Base-by-base conservation (phyloP, 345 rosid species). In the Arabidopsis arenosa region DNA sequence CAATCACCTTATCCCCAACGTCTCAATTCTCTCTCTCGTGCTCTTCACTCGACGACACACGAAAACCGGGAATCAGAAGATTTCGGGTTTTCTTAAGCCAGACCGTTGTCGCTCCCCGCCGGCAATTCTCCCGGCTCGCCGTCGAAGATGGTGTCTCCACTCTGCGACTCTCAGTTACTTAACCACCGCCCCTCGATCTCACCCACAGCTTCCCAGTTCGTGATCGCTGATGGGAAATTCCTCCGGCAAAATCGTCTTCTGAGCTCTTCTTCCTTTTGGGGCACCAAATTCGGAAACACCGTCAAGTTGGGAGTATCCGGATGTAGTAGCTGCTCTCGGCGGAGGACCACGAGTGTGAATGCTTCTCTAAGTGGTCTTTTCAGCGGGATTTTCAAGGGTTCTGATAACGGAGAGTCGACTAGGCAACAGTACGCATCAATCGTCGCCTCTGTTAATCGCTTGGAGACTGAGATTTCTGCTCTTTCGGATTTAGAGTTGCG, bases 391-490 rank as follows among this genome's bases (percentile, higher is more conserved):
- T 94, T 94, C 77, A 92, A 89, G 54, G 93, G 95, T 40, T 75
- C 87, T 61, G 97, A 94, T 78, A 90, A 83, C 9, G 96, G 97
- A 49, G 98, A 94, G 75, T 84, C 96, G 28, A 92, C 97, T 0
- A 83, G 96, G 79, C 86, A 92, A 82, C 93, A 88, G 76, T 91
- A 84, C 80, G 86, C 88, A 10, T 67, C 82, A 1, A 80, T 77
- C 71, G 96, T 91, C 39, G 72, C 62, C 30, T 30, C 80, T 33
- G 82, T 90, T 66, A 93, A 90, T 73, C 72, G 79, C 7, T 80
- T 93, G 75, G 97, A 93, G 73, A 53, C 84, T 2, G 80, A 85
- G 76, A 85, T 89, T 74, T 81, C 90, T 9, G 61, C 82, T 26
- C 72, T 94, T 47, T 80, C 95, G 43, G 97, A 92, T 90, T 82